A percentile compares a stretch with the other conserved stretches of the same genome.
These are phyloP conservation scores for Tuber calosporum DNA, from an alignment of 495 filamentous ascomycete species.

Conservation along the genomic window DNA sequence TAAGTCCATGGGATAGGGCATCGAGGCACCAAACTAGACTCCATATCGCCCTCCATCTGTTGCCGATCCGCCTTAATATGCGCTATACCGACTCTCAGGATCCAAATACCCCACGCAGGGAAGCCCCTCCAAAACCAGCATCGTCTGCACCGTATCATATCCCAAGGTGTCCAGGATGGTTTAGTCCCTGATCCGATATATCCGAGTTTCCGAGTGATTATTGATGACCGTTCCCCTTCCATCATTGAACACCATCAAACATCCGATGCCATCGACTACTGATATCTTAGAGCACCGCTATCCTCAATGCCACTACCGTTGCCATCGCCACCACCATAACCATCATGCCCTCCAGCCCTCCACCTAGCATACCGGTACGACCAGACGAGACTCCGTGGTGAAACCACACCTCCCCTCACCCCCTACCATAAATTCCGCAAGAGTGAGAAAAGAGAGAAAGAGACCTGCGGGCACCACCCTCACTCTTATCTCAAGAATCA, in stretches of 20 bases:
- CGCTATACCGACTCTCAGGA: background rate
- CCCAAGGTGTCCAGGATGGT: background rate
- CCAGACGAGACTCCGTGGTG: background rate
- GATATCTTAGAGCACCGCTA: background rate
- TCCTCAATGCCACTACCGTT: background rate
- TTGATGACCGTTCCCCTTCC: background rate
- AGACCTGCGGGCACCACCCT: background rate
- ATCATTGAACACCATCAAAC: background rate
- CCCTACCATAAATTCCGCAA: background rate
- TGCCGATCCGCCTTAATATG: background rate
- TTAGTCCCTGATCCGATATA: background rate
- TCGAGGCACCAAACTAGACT: background rate
- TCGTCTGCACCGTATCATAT: background rate
- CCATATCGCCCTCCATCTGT: background rate
- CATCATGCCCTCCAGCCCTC: background rate
- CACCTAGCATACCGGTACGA: background rate
- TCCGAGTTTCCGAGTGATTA: background rate
- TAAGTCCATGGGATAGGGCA: background rate
- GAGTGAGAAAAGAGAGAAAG: background rate
- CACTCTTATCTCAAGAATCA: background rate
- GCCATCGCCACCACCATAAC: background rate
- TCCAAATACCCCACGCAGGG: background rate
- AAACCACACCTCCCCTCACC: background rate
- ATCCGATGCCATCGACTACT: background rate
- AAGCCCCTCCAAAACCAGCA: background rate